These are phyloP conservation scores for Aquilaria sinensis DNA, from an alignment of 345 rosid genomes.

Conservation along the genomic window DNA sequence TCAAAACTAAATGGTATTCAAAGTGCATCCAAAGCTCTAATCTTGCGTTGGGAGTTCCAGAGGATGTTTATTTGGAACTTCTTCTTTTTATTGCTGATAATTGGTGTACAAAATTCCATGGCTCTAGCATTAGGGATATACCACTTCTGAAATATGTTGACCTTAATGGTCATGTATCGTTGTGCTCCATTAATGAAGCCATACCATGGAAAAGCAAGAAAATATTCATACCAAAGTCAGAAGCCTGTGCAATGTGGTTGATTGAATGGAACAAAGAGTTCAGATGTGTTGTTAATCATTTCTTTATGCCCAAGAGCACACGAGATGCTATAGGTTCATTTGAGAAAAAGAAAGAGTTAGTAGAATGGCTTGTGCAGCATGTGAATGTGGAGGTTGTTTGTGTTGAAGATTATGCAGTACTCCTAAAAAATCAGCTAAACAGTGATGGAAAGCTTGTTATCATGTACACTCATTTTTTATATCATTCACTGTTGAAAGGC, in stretches of 20 bases:
- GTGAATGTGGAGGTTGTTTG: conserved; percentile 8
- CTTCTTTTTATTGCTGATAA: conserved; percentile 44
- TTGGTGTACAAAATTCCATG: conserved; percentile 34
- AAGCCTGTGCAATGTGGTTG: conserved; percentile 30
- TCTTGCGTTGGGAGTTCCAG: conserved; percentile 41
- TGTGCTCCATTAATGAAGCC: conserved; percentile 31
- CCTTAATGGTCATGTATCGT: conserved; percentile 23
- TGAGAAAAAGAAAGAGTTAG: conserved; percentile 10
- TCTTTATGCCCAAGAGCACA: conserved; percentile 43
- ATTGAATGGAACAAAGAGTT: conserved; percentile 53
- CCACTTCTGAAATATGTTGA: conserved; percentile 49
- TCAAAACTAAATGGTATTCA: conserved; percentile 48
- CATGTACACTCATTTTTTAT: conserved; percentile 49
- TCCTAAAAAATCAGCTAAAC: conserved; percentile 13
- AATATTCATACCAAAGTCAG: conserved; percentile 5
- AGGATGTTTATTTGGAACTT: conserved; percentile 40
- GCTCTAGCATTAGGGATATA: conserved; percentile 25
- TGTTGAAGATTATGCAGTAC: conserved; percentile 26
- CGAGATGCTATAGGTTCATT: conserved; percentile 21
- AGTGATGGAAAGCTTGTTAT: conserved; percentile 30
- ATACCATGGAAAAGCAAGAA: background rate
- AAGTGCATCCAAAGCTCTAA: conserved; percentile 51
- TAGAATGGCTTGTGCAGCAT: conserved; percentile 35
- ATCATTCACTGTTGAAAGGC: conserved; percentile 24
- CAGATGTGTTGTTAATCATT: conserved; percentile 18